phyloP scores from a whole-genome alignment of 257 asterid genomes.

The Rubia yunnanensis region DNA sequence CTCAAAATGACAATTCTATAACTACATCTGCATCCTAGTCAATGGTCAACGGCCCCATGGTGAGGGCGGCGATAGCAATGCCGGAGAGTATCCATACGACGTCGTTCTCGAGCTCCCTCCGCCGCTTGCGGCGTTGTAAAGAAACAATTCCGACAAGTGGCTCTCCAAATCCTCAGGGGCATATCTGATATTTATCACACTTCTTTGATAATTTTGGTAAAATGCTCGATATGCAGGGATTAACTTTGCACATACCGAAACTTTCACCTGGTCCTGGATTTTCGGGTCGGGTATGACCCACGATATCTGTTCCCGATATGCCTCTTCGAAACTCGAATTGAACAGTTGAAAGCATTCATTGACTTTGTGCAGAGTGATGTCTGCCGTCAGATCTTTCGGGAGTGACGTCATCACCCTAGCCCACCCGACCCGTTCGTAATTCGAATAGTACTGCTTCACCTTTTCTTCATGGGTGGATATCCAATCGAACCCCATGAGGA shows the following conservation, averaged over 20 bases:
- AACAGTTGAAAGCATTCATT: slow-evolving; percentile 34
- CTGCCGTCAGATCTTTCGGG: slow-evolving; percentile 43
- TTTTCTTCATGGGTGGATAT: slow-evolving; percentile 37
- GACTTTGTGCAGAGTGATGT: slow-evolving; percentile 22
- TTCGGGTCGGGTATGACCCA: slow-evolving; percentile 74
- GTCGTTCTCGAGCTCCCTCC: slow-evolving; percentile 14
- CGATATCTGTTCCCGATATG: slow-evolving; percentile 33
- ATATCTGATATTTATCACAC: slow-evolving; percentile 35
- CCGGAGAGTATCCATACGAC: slow-evolving; percentile 16
- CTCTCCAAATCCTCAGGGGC: slow-evolving; percentile 72
- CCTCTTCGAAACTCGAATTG: slow-evolving; percentile 38
- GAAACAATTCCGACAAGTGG: slow-evolving; percentile 60
- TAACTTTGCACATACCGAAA: slow-evolving; percentile 29
- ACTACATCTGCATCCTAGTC: not conserved
- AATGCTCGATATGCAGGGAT: slow-evolving; percentile 34
- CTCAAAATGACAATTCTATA: not conserved
- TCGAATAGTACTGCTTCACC: slow-evolving; percentile 37
- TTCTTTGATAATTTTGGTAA: slow-evolving; percentile 25
- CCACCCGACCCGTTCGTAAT: slow-evolving; percentile 56
- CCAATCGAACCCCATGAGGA: slow-evolving; percentile 67
- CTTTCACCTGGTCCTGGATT: slow-evolving; percentile 38
- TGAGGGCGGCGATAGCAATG: slow-evolving; percentile 5
- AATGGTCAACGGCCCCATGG: slow-evolving; percentile 24
- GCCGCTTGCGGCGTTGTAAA: slow-evolving; percentile 2
- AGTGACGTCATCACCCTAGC: slow-evolving; percentile 31